Percentiles rank a stretch among this genome's conserved stretches.
Conservation (phyloP, 2,329 filamentous ascomycete genomes). For the Fusarium pseudocircinatum region DNA sequence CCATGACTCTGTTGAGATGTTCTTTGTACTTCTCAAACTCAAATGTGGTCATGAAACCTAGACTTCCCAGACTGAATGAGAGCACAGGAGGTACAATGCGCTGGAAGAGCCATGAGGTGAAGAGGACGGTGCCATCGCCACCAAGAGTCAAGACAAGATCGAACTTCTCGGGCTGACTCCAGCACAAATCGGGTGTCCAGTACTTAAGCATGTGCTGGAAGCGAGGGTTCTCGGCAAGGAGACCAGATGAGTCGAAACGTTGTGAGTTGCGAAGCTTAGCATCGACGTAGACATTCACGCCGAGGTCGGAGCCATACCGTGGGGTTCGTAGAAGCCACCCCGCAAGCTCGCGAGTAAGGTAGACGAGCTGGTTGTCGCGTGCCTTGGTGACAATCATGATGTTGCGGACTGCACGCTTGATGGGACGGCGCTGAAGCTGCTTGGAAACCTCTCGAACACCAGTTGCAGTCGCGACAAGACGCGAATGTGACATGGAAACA, state of each 20-base stretch:
- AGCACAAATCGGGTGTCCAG: conserved; percentile 97
- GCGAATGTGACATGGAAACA: conserved; percentile 91
- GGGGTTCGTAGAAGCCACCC: conserved; percentile 90
- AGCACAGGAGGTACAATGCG: conserved; percentile 85
- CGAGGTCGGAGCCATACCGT: conserved; percentile 87
- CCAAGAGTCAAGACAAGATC: conserved; percentile 91
- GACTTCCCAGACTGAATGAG: conserved; percentile 83
- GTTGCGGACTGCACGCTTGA: conserved; percentile 90
- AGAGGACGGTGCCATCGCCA: conserved; percentile 87
- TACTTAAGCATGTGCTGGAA: conserved; percentile 89
- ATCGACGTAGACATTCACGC: conserved; percentile 98
- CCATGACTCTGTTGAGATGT: conserved; percentile 90
- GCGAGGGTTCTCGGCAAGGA: conserved; percentile 77
- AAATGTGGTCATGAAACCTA: conserved; percentile 90
- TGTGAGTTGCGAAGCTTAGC: conserved; percentile 89
- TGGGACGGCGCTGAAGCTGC: conserved; percentile 89
- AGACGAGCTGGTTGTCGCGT: conserved; percentile 90
- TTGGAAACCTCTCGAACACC: conserved; percentile 95
- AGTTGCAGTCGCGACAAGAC: conserved; percentile 93
- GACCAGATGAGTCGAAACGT: conserved; percentile 80
- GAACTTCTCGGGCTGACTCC: conserved; percentile 92
- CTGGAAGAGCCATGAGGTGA: conserved; percentile 93
- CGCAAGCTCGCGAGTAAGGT: conserved; percentile 86
- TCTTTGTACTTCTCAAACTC: conserved; percentile 88
- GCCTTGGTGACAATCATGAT: conserved; percentile 99